phyloP scores from a whole-genome alignment of 441 rosid genomes.

The Arabidopsis hybrid region DNA sequence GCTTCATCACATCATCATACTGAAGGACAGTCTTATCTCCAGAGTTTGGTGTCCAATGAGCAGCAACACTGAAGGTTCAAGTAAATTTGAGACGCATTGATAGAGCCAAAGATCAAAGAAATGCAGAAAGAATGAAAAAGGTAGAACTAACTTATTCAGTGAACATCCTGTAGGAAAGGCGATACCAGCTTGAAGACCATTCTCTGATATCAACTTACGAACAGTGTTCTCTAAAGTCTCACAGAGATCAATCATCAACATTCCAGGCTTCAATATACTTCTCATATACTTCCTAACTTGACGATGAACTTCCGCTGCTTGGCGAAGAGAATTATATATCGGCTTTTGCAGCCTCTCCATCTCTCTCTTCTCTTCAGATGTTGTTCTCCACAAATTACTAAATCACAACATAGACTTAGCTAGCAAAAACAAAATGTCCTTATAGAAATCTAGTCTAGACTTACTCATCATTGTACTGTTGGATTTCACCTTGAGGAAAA shows the following conservation, averaged over 20 bases:
- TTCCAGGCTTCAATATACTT: constrained; percentile 80
- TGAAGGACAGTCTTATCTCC: constrained; percentile 98
- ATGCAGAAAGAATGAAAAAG: neutral
- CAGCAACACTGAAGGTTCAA: constrained; percentile 73
- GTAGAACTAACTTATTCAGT: constrained; percentile 67
- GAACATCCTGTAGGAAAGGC: constrained; percentile 99
- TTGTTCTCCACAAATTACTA: constrained; percentile 93
- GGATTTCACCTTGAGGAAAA: constrained; percentile 96
- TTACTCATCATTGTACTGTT: constrained; percentile 91
- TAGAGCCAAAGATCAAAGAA: constrained; percentile 2
- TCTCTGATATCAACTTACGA: constrained; percentile 88
- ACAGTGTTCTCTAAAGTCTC: constrained; percentile 91
- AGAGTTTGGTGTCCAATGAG: constrained; percentile 98
- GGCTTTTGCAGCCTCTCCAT: constrained; percentile 89
- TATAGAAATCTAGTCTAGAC: constrained; percentile 32
- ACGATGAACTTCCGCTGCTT: constrained; percentile 98
- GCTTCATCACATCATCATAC: constrained; percentile 96
- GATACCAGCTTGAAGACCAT: constrained; percentile 96
- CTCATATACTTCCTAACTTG: constrained; percentile 80
- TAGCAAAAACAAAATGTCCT: neutral
- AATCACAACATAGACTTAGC: constrained; percentile 17
- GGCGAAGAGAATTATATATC: constrained; percentile 84
- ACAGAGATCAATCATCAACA: constrained; percentile 92
- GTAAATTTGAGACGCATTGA: constrained; percentile 11
- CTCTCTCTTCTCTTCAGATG: constrained; percentile 97